phyloP scores from a whole-genome alignment of 2,329 filamentous ascomycete species.

The Fusarium mangiferae region DNA sequence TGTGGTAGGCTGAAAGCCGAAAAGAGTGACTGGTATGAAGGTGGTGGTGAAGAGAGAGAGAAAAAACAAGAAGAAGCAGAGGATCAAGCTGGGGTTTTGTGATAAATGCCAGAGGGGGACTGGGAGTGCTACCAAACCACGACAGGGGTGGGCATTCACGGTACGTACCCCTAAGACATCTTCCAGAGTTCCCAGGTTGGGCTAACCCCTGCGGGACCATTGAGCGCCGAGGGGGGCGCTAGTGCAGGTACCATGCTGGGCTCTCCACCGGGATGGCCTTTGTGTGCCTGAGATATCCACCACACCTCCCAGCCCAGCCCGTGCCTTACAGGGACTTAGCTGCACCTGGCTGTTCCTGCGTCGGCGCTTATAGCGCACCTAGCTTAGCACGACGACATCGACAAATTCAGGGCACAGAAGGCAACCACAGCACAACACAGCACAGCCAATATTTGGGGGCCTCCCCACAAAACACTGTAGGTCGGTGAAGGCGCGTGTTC shows the following conservation, averaged over 20 bases:
- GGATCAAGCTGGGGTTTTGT: slow-evolving; percentile 33
- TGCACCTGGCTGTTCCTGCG: slow-evolving; percentile 27
- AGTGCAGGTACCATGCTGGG: slow-evolving; percentile 37
- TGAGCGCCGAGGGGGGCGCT: slow-evolving; percentile 34
- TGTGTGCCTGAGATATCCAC: background rate
- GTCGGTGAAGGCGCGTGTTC: slow-evolving; percentile 36
- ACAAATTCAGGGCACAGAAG: background rate
- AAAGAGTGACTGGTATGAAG: slow-evolving; percentile 49
- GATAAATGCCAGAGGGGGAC: slow-evolving; percentile 42
- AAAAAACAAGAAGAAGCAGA: slow-evolving; percentile 22
- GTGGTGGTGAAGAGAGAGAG: slow-evolving; percentile 36
- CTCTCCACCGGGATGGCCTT: slow-evolving; percentile 5
- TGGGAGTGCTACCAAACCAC: slow-evolving; percentile 9
- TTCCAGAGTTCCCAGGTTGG: slow-evolving; percentile 23
- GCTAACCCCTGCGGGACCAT: slow-evolving; percentile 22
- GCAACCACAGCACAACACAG: background rate
- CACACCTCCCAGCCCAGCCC: slow-evolving; percentile 9
- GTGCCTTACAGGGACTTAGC: slow-evolving; percentile 9
- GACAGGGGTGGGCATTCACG: slow-evolving; percentile 16
- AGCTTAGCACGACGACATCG: background rate
- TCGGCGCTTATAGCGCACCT: slow-evolving; percentile 23
- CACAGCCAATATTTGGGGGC: background rate
- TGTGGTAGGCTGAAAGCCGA: slow-evolving; percentile 46
- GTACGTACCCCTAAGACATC: slow-evolving; percentile 25
- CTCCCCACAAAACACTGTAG: slow-evolving; percentile 13